Evolutionary conservation across 192 early-diverging fungal species (phyloP).

Genomic region (Podila verticillata): DNA sequence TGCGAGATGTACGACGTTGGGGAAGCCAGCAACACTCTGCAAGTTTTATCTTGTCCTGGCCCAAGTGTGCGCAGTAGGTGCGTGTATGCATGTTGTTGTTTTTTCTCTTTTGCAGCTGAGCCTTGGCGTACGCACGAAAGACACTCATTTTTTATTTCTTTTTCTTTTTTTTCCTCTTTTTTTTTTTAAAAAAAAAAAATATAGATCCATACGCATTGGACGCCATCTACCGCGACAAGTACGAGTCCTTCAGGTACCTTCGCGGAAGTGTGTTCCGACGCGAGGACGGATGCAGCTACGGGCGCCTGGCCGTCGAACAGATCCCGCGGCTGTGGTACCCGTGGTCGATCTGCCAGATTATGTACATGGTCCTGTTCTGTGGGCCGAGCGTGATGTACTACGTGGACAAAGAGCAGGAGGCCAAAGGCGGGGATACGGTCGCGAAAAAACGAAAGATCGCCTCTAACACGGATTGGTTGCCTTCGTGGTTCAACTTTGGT

Average conservation of each 20-base stretch:
- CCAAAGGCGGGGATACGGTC: neutral
- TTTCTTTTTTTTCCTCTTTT: too few species aligned
- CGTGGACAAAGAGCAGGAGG: neutral
- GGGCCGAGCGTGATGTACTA: neutral
- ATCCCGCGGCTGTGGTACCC: conserved; percentile 5
- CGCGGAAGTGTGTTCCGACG: neutral
- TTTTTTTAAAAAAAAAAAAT: too few species aligned
- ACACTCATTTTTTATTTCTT: too few species aligned
- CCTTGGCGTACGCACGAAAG: neutral
- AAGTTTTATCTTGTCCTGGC: neutral
- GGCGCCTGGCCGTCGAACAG: neutral
- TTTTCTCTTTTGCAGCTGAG: too few species aligned
- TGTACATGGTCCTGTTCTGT: conserved; percentile 11
- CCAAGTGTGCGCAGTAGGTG: neutral
- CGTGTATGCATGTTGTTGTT: neutral
- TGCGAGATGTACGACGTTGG: neutral
- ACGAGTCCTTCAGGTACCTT: conserved; percentile 3
- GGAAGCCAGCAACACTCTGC: neutral
- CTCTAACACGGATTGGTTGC: neutral
- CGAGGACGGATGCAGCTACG: neutral
- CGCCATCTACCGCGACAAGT: conserved; percentile 1
- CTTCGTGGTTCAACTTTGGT: conserved; percentile 24
- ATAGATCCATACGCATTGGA: conserved; percentile 4
- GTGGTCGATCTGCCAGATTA: conserved; percentile 14
- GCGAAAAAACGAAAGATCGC: neutral